phyloP scores from a whole-genome alignment of 495 filamentous ascomycete species.

The Tuber brumale region DNA sequence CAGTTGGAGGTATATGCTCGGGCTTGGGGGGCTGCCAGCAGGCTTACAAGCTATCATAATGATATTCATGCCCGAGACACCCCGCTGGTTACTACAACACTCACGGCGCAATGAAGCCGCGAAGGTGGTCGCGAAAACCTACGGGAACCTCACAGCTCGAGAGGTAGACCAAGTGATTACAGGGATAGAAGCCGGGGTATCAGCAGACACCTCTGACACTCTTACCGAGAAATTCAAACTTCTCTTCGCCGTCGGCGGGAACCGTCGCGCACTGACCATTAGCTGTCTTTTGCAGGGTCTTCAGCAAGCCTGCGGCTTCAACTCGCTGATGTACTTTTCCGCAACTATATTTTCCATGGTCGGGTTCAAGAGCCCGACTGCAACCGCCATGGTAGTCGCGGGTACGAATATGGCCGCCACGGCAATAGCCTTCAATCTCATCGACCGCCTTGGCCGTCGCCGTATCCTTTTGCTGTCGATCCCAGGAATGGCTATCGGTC shows the following conservation, averaged over 20 bases:
- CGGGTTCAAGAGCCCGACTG: constrained; percentile 71
- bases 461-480: constrained; percentile 78
- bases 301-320: constrained; percentile 91
- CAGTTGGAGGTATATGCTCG: constrained; percentile 83
- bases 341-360: constrained; percentile 80
- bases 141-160: constrained; percentile 44
- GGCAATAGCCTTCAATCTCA: constrained; percentile 63
- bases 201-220: constrained; percentile 18
- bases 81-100: constrained; percentile 73
- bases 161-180: constrained; percentile 49
- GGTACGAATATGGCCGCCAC: constrained; percentile 80
- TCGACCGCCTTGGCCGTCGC: constrained; percentile 74
- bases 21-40: constrained; percentile 73
- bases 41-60: constrained; percentile 61
- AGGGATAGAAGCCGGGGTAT: constrained; percentile 59
- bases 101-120: constrained; percentile 56
- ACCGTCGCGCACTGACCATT: constrained; percentile 71
- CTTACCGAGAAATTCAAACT: constrained; percentile 27
- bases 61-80: constrained; percentile 70
- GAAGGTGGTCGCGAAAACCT: constrained; percentile 58
- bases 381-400: constrained; percentile 74
- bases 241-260: constrained; percentile 56
- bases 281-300: constrained; percentile 78
- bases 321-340: constrained; percentile 92
- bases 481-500: constrained; percentile 70